Percentiles rank a stretch among this genome's conserved stretches.
phyloP scores from a whole-genome alignment of 169 alveolate species.

The Besnoitia besnoiti region DNA sequence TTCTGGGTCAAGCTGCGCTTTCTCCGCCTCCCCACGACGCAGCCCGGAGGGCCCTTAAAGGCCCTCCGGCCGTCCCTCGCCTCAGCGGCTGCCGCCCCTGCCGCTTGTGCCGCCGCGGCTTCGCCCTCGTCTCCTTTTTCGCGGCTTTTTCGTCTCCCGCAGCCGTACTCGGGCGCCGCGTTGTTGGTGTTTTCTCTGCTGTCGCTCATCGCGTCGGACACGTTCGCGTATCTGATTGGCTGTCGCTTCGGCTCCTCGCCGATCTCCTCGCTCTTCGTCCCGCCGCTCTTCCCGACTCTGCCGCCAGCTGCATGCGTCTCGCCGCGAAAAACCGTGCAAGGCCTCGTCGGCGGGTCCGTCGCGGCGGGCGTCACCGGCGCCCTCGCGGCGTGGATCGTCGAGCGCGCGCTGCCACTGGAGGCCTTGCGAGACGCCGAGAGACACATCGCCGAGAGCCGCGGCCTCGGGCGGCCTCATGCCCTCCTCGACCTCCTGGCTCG shows the following conservation, averaged over 20 bases:
- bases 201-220: not conserved
- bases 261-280: conserved; percentile 27
- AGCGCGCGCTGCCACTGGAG: not conserved
- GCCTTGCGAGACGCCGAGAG: not conserved
- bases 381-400: not conserved
- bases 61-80: not conserved
- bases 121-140: not conserved
- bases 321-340: conserved; percentile 35
- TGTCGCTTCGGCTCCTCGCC: conserved; percentile 14
- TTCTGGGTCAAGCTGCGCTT: conserved; percentile 43
- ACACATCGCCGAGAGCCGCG: not conserved
- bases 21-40: not conserved
- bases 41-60: not conserved
- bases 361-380: not conserved
- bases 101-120: not conserved
- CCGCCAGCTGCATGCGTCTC: conserved; percentile 52
- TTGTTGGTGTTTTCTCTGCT: not conserved
- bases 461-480: no score
- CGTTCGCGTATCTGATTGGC: conserved; percentile 32
- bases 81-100: not conserved
- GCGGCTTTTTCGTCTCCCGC: not conserved
- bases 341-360: conserved; percentile 22
- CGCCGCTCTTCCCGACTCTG: not conserved
- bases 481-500: no score
- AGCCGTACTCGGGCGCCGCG: not conserved